Evolutionary conservation across 371 early-diverging fungal genomes (phyloP), one percentile per base, ranked within the genome.

Genomic region (Mortierella sp.): DNA sequence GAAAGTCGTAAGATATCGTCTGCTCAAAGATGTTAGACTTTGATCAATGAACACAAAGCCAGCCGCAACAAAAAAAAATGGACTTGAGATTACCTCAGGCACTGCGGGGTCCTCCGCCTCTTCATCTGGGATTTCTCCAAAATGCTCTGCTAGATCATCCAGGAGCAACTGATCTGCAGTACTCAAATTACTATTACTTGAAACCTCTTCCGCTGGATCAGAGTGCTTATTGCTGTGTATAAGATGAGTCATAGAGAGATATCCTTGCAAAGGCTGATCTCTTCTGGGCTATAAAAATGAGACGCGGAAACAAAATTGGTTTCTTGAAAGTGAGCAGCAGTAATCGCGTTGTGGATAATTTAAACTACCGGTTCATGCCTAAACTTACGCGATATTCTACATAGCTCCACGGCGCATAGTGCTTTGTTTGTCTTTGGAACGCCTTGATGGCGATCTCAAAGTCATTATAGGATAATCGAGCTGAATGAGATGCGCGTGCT

Each of bases 391-490:
- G 58, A 19, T 74, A 70, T 22, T 74, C 74, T 24, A 64, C 58
- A 41, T 58, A 69, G n/a, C 58, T 65, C 82, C 82, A 81, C 0
- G 82, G 73, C 3, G 65, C 21, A 57, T 76, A 73, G 10, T 41
- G 63, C 21, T 65, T n/a, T n/a, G 63, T 40, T 43, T 76, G 82
- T 19, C 22, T 58, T 11, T 71, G 63, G 41, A 81, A 81, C 47
- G 72, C 69, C 28, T 66, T 72, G 66, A 81, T 81, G 67, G 82
- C 76, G 6, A 63, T 43, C 38, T 81, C 73, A 69, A 81, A 81
- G 67, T 76, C 70, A 19, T 38, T 22, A 63, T 72, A 72, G 4
- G 76, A 76, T 16, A 81, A 69, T 7, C 75, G 67, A 16, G 80
- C 80, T 13, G 65, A 68, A 16, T 58, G 72, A 6, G 53, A 10